A percentile compares a stretch with the other conserved stretches of the same genome.
Evolutionary conservation across 805 yeast genomes (phyloP).

Genomic region (Lipomyces sp.): DNA sequence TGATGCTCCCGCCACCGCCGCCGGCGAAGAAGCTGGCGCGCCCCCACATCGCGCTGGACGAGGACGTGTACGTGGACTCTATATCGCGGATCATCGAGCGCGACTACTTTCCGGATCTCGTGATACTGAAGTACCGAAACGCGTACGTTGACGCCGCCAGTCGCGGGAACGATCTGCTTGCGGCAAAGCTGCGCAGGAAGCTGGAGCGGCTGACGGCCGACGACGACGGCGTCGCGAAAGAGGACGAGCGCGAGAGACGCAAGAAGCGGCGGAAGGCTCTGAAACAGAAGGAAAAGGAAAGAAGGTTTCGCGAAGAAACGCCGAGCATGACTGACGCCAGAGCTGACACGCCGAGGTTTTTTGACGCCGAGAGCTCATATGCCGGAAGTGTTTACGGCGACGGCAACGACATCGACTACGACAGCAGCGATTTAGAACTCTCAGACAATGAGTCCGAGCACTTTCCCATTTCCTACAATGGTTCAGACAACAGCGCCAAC

Average conservation of each 20-base stretch:
- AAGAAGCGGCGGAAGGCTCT: neutral
- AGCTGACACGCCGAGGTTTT: constrained; percentile 8
- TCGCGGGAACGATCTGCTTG: constrained; percentile 4
- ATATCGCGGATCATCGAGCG: constrained; percentile 32
- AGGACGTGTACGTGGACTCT: constrained; percentile 32
- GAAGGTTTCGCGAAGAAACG: neutral
- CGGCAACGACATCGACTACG: neutral
- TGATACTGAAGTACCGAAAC: constrained; percentile 10
- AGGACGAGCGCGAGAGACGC: neutral
- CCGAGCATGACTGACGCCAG: constrained; percentile 7
- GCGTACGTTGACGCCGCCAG: constrained; percentile 18
- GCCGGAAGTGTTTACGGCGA: neutral
- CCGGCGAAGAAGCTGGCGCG: constrained; percentile 6
- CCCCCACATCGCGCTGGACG: constrained; percentile 31
- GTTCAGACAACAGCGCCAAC: neutral
- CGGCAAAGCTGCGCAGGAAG: constrained; percentile 7
- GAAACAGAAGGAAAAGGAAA: neutral
- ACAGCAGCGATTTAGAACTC: neutral
- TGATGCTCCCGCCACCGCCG: constrained; percentile 20
- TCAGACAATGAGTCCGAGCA: neutral
- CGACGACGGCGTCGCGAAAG: constrained; percentile 15
- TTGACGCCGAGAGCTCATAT: neutral
- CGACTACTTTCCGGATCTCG: constrained; percentile 31
- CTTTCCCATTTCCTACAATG: neutral
- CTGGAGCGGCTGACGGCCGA: constrained; percentile 11